Evolutionary conservation across 139 green algal genomes (phyloP).

Genomic region (Chlamydomonas schloesseri): DNA sequence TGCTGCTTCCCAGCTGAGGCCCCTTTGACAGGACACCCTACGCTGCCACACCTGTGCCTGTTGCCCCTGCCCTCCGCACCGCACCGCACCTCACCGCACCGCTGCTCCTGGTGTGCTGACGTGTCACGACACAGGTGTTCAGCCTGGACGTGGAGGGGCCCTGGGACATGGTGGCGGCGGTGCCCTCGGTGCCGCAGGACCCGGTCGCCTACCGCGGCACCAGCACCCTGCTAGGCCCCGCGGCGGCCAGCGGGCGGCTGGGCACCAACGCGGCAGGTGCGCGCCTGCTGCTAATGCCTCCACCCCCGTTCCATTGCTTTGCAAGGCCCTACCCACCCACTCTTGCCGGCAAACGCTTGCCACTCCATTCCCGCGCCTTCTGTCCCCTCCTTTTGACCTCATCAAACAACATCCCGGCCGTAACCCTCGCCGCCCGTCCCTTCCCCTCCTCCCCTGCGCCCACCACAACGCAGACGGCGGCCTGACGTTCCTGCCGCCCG

Average conservation of each 20-base stretch:
- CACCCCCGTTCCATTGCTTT: no score
- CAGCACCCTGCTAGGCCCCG: slow-evolving; percentile 28
- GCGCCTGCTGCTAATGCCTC: no score
- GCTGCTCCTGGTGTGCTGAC: no score
- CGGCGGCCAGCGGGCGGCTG: background rate
- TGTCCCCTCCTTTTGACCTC: background rate
- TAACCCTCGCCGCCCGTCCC: background rate
- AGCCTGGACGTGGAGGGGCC: slow-evolving; percentile 38
- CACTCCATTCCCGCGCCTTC: no score
- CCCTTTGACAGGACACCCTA: no score
- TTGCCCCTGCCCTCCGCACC: no score
- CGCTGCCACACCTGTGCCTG: no score
- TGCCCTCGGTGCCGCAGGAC: slow-evolving; percentile 52
- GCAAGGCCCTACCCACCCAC: no score
- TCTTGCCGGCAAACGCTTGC: no score
- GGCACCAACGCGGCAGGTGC: slow-evolving; percentile 1
- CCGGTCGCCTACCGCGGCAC: slow-evolving; percentile 50
- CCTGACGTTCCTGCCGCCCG: slow-evolving; percentile 47
- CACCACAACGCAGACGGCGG: background rate
- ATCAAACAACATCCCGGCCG: no score
- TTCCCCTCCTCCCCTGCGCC: background rate
- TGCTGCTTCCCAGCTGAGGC: no score
- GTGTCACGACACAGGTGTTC: slow-evolving; percentile 37
- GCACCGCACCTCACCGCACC: no score
- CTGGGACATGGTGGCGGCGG: slow-evolving; percentile 41